These are phyloP conservation scores for Cystodermella granulosa DNA, from an alignment of 1,284 basidiomycete genomes.

Conservation along the genomic window DNA sequence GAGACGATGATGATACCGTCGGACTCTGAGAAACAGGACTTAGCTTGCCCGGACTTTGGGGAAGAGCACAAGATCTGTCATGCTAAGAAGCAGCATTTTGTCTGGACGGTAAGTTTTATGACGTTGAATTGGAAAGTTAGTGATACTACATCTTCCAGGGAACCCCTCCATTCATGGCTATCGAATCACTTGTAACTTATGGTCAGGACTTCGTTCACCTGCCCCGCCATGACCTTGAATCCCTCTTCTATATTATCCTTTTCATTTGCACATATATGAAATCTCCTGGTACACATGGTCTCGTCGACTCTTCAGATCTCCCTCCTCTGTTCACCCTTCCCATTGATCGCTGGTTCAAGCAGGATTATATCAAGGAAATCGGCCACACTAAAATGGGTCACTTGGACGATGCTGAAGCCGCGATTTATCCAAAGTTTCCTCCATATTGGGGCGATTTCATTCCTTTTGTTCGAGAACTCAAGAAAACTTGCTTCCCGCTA, in stretches of 20 bases:
- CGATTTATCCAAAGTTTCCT: not conserved
- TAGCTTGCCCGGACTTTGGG: not conserved
- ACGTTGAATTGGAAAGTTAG: not conserved
- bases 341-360: not conserved
- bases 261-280: slow-evolving; percentile 1
- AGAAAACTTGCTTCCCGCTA: not conserved
- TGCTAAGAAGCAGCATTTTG: too few relatives aligned
- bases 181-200: slow-evolving; percentile 9
- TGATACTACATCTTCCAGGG: slow-evolving; percentile 5
- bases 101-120: not conserved
- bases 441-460: not conserved
- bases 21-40: not conserved
- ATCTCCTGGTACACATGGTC: not conserved
- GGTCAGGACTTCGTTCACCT: slow-evolving; percentile 1
- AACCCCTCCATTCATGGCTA: slow-evolving; percentile 16
- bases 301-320: not conserved
- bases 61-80: not conserved
- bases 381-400: not conserved
- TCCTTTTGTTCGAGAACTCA: not conserved
- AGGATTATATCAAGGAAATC: not conserved
- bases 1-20: not conserved
- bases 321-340: not conserved
- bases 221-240: slow-evolving; percentile 18
- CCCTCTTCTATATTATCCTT: slow-evolving; percentile 15
- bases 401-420: not conserved